Percentiles rank a stretch among this genome's conserved stretches.
Evolutionary conservation across 495 filamentous ascomycete species (phyloP).

Genomic region (Trichocladium uniseriatum): DNA sequence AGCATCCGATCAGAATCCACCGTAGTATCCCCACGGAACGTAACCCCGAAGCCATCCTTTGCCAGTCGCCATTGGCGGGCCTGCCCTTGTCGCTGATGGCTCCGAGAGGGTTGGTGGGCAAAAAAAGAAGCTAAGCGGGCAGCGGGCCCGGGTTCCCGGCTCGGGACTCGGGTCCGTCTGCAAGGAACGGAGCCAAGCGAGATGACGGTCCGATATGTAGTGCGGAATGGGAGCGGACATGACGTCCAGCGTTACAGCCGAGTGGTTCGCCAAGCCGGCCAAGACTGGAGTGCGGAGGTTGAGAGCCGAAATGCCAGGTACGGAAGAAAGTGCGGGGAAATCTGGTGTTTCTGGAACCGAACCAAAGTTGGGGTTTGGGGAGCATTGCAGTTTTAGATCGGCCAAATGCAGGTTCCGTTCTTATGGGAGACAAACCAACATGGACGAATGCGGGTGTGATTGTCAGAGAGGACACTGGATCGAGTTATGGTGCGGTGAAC

Average conservation of each 20-base stretch:
- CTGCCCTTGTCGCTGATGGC: background rate
- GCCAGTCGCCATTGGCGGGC: background rate
- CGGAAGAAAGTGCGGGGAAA: constrained; percentile 2
- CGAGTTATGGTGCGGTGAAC: too few relatives aligned
- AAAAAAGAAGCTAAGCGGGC: background rate
- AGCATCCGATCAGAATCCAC: background rate
- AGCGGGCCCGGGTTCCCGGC: constrained; percentile 5
- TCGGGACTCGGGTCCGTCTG: background rate
- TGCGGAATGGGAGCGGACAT: background rate
- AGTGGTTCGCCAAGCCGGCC: constrained; percentile 2
- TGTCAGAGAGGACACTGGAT: too few relatives aligned
- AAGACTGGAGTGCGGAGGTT: constrained; percentile 1
- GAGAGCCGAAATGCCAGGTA: constrained; percentile 3
- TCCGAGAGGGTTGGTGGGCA: background rate
- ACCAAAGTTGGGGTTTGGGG: background rate
- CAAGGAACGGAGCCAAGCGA: constrained; percentile 3
- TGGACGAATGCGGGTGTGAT: too few relatives aligned
- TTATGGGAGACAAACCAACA: too few relatives aligned
- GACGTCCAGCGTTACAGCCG: background rate
- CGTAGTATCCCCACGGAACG: background rate
- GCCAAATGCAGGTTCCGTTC: too few relatives aligned
- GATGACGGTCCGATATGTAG: background rate
- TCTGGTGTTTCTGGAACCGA: too few relatives aligned
- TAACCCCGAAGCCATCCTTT: background rate
- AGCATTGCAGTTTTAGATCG: too few relatives aligned